Conservation (phyloP, 768 basidiomycete species). For the Hydnum rufescens region DNA sequence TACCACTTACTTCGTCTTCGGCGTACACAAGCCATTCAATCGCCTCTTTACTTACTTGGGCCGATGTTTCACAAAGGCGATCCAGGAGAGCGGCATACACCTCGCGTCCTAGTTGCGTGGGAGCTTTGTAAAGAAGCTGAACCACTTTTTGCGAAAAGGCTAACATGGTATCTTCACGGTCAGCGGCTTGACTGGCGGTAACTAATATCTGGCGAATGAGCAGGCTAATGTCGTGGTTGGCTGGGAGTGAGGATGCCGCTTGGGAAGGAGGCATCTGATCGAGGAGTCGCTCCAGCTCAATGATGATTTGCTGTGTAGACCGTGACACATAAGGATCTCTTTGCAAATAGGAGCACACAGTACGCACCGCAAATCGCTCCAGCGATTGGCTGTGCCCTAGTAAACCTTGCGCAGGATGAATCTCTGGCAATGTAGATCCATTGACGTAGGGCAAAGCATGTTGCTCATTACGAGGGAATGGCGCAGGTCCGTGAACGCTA, state of each 20-base stretch:
- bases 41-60: conserved; percentile 91
- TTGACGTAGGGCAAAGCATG: too few relatives aligned
- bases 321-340: conserved; percentile 12
- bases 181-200: conserved; percentile 58
- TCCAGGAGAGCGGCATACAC: conserved; percentile 81
- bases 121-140: conserved; percentile 80
- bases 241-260: conserved; percentile 48
- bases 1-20: conserved; percentile 69
- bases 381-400: conserved; percentile 35
- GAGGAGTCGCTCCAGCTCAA: conserved; percentile 66
- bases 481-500: too few relatives aligned
- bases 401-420: neutral
- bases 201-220: conserved; percentile 67
- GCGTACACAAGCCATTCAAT: conserved; percentile 92
- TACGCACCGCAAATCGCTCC: conserved; percentile 64
- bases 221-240: conserved; percentile 71
- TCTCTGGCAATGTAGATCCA: neutral
- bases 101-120: conserved; percentile 70
- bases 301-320: conserved; percentile 26
- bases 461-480: too few relatives aligned
- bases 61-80: conserved; percentile 70
- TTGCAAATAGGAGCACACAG: neutral
- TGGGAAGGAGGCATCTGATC: conserved; percentile 44
- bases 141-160: conserved; percentile 94
- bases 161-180: conserved; percentile 71